phyloP scores from a whole-genome alignment of 352 stramenopile genomes.

The Pythium periplocum region DNA sequence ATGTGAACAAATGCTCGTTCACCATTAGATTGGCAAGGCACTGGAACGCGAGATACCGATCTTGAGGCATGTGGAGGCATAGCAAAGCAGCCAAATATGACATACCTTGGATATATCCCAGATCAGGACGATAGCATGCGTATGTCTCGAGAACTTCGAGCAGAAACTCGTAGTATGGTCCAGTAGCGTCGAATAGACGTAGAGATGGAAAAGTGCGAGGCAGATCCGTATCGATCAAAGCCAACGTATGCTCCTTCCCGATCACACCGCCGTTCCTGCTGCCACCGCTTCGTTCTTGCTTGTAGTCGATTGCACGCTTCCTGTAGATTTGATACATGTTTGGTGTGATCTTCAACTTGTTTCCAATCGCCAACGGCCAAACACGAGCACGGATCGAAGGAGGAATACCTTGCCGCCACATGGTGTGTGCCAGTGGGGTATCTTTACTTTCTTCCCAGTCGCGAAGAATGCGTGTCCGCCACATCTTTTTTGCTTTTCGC shows the following conservation, averaged over 20 bases:
- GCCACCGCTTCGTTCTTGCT: slow-evolving; percentile 40
- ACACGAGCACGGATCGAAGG: slow-evolving; percentile 75
- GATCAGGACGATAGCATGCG: slow-evolving; percentile 78
- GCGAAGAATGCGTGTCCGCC: slow-evolving; percentile 67
- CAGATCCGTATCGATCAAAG: slow-evolving; percentile 83
- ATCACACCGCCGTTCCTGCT: slow-evolving; percentile 20
- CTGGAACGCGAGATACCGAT: slow-evolving; percentile 80
- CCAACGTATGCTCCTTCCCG: slow-evolving; percentile 71
- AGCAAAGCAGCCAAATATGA: slow-evolving; percentile 84
- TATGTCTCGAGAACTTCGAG: slow-evolving; percentile 84
- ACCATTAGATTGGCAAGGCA: slow-evolving; percentile 86
- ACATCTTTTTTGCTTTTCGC: slow-evolving; percentile 77
- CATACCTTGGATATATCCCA: slow-evolving; percentile 90
- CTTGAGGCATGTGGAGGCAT: slow-evolving; percentile 80
- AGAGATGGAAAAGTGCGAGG: slow-evolving; percentile 82
- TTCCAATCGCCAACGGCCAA: slow-evolving; percentile 83
- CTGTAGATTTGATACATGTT: slow-evolving; percentile 87
- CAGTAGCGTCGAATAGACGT: slow-evolving; percentile 68
- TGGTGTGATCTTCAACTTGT: slow-evolving; percentile 80
- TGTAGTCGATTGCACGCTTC: slow-evolving; percentile 48
- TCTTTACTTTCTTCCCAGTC: slow-evolving; percentile 77
- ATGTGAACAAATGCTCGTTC: slow-evolving; percentile 85
- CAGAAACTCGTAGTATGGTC: slow-evolving; percentile 71
- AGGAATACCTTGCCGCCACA: slow-evolving; percentile 81
- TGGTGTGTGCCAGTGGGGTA: slow-evolving; percentile 61